These are phyloP conservation scores for Helotiales sp. DNA, from an alignment of 2,329 filamentous ascomycete genomes.

Conservation along the genomic window DNA sequence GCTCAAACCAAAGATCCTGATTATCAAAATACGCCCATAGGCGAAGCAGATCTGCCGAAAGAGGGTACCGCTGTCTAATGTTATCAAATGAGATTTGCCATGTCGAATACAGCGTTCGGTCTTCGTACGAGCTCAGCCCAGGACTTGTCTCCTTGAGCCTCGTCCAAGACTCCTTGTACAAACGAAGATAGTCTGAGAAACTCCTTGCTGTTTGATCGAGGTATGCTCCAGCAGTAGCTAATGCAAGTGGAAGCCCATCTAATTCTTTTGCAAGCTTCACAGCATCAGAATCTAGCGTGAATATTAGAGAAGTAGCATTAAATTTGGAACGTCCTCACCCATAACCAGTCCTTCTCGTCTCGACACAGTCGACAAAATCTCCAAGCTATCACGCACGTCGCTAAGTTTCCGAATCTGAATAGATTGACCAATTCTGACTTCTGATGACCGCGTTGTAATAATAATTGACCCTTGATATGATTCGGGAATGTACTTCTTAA, in stretches of 20 bases:
- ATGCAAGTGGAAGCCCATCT: slow-evolving; percentile 8
- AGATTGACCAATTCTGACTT: slow-evolving; percentile 1
- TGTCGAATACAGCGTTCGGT: slow-evolving; percentile 7
- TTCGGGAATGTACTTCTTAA: slow-evolving; percentile 2
- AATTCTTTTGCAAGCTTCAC: slow-evolving; percentile 8
- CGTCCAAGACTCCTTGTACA: slow-evolving; percentile 6
- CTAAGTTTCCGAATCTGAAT: slow-evolving; percentile 5
- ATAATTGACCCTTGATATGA: slow-evolving; percentile 10
- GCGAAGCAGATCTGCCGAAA: slow-evolving; percentile 4
- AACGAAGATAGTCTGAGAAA: slow-evolving; percentile 6
- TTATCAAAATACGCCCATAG: slow-evolving; percentile 10
- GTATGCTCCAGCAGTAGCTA: too few relatives aligned
- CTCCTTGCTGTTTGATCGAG: slow-evolving; percentile 1
- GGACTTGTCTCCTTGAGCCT: slow-evolving; percentile 2
- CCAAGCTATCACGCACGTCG: slow-evolving; percentile 2
- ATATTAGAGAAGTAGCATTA: not conserved
- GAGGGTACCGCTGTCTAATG: slow-evolving; percentile 3
- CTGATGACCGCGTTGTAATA: slow-evolving; percentile 8
- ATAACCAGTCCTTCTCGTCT: not conserved
- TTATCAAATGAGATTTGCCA: slow-evolving; percentile 10
- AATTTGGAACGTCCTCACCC: slow-evolving; percentile 7
- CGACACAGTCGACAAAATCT: slow-evolving; percentile 9
- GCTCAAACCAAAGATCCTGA: slow-evolving; percentile 11
- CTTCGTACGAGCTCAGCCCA: slow-evolving; percentile 5
- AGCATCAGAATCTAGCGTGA: slow-evolving; percentile 5